A percentile compares a stretch with the other conserved stretches of the same genome.
phyloP scores from a whole-genome alignment of 2,329 filamentous ascomycete genomes.

The Colletotrichum kahawae region DNA sequence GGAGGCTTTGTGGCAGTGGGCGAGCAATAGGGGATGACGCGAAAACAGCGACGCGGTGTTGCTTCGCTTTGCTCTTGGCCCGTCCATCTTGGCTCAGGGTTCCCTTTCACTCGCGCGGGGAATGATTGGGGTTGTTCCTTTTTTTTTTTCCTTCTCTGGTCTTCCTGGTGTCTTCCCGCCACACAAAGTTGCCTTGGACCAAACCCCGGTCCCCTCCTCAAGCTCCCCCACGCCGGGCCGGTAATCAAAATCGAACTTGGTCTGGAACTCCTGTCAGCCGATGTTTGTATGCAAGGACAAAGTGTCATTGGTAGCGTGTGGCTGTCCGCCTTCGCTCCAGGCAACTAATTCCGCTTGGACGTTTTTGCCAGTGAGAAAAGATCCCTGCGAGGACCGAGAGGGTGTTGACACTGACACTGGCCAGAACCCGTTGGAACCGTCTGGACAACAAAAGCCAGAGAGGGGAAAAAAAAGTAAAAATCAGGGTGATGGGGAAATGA shows the following conservation, averaged over 20 bases:
- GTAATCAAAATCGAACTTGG: constrained; percentile 14
- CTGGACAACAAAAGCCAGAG: not conserved
- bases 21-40: not conserved
- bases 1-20: not conserved
- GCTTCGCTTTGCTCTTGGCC: not conserved
- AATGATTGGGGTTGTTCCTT: not conserved
- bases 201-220: not conserved
- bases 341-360: not conserved
- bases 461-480: not conserved
- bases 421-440: not conserved
- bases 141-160: not conserved
- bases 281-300: constrained; percentile 15
- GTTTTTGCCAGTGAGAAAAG: not conserved
- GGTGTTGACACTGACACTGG: not conserved
- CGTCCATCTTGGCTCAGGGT: not conserved
- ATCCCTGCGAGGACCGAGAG: not conserved
- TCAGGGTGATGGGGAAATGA: not conserved
- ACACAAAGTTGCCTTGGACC: not conserved
- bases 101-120: not conserved
- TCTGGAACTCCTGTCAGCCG: constrained; percentile 17
- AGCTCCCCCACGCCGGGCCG: constrained; percentile 13
- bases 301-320: not conserved
- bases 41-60: not conserved
- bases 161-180: not conserved
- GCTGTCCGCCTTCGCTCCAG: not conserved